Conservation (phyloP, 768 basidiomycete species). For the Leccinum rimulosum region DNA sequence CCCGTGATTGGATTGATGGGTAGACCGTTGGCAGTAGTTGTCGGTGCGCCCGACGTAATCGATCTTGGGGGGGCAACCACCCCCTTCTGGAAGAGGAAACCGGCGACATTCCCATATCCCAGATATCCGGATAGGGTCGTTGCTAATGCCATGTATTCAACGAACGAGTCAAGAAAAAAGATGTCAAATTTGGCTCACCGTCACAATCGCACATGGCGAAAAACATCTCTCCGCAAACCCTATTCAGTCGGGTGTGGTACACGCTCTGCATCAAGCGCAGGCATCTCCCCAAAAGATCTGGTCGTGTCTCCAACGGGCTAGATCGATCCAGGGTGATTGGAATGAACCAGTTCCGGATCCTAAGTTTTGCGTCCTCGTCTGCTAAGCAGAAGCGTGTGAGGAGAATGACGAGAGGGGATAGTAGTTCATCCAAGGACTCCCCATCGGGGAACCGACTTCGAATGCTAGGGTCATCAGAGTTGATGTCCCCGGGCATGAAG, state of each 20-base stretch:
- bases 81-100: slow-evolving; percentile 91
- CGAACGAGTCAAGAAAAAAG: not conserved
- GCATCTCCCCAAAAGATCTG: slow-evolving; percentile 75
- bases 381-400: slow-evolving; percentile 67
- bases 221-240: slow-evolving; percentile 82
- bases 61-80: slow-evolving; percentile 57
- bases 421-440: slow-evolving; percentile 67
- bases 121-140: slow-evolving; percentile 69
- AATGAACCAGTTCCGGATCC: slow-evolving; percentile 66
- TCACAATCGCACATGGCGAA: slow-evolving; percentile 82
- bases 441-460: slow-evolving; percentile 44
- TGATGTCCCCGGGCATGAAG: slow-evolving; percentile 64
- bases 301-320: slow-evolving; percentile 65
- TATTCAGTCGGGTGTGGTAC: slow-evolving; percentile 70
- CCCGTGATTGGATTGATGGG: slow-evolving; percentile 87
- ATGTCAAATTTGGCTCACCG: slow-evolving; percentile 36
- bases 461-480: slow-evolving; percentile 63
- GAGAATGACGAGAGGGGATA: slow-evolving; percentile 76
- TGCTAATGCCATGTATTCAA: slow-evolving; percentile 40
- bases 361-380: slow-evolving; percentile 53
- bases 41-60: slow-evolving; percentile 32
- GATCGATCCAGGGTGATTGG: slow-evolving; percentile 82
- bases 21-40: slow-evolving; percentile 36
- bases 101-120: slow-evolving; percentile 95
- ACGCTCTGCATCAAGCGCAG: slow-evolving; percentile 74